Percentiles rank a stretch among this genome's conserved stretches.
phyloP scores from a whole-genome alignment of 2,329 filamentous ascomycete species.

The Chaetomium strumarium region DNA sequence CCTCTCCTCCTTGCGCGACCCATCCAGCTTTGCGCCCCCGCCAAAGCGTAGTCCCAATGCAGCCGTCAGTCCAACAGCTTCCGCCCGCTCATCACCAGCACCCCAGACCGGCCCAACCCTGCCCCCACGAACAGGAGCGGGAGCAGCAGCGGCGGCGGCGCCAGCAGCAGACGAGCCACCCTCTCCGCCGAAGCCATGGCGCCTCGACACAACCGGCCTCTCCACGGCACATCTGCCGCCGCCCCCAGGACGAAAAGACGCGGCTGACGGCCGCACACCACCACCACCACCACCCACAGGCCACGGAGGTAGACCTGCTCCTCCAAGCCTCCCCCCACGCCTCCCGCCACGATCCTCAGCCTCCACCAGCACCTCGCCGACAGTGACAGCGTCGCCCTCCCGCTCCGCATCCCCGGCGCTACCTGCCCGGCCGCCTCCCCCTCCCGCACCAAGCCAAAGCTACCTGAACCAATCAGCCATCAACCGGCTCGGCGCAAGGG shows the following conservation, averaged over 20 bases:
- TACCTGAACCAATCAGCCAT: conserved; percentile 52
- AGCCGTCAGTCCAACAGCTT: conserved; percentile 8
- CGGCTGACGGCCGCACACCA: conserved; percentile 30
- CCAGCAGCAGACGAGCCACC: conserved; percentile 31
- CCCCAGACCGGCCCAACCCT: conserved; percentile 27
- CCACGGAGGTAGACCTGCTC: conserved; percentile 29
- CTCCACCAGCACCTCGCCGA: conserved; percentile 10
- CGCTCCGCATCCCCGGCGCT: conserved; percentile 11
- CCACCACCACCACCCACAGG: conserved; percentile 12
- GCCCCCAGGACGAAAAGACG: conserved; percentile 55
- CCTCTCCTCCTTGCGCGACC: conserved; percentile 67
- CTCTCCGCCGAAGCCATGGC: conserved; percentile 58
- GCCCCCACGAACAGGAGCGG: conserved; percentile 14
- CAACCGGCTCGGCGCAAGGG: conserved; percentile 62
- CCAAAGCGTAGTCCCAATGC: conserved; percentile 52
- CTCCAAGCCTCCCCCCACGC: conserved; percentile 58
- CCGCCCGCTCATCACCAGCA: conserved; percentile 19
- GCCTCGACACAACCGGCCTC: conserved; percentile 64
- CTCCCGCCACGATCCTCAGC: conserved; percentile 62
- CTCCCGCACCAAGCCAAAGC: background rate
- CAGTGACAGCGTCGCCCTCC: background rate
- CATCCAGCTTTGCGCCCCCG: conserved; percentile 70
- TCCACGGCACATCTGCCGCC: conserved; percentile 63
- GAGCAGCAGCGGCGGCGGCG: conserved; percentile 26
- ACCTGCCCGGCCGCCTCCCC: conserved; percentile 18